Percentiles rank a stretch among this genome's conserved stretches.
Evolutionary conservation across 179 eudicot genomes (phyloP).

Genomic region (Spinacia oleracea): DNA sequence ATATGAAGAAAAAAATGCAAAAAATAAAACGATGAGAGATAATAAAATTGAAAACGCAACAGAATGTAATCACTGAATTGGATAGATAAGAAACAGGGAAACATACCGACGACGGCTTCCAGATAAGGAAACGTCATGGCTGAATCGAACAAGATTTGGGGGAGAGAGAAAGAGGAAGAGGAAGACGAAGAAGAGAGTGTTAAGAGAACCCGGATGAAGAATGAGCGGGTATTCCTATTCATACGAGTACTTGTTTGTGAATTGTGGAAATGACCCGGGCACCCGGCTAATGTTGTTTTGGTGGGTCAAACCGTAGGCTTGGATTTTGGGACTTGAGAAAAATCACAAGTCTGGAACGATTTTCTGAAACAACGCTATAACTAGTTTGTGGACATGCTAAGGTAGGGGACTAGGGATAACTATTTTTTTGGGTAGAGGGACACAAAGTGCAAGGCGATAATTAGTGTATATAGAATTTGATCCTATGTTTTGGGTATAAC

Average conservation of each 20-base stretch:
- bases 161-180: slow-evolving; percentile 8
- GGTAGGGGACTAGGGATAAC: no score
- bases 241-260: no score
- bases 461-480: no score
- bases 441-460: no score
- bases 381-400: no score
- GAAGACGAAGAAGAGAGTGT: background rate
- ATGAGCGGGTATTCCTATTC: background rate
- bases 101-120: slow-evolving; percentile 74
- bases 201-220: background rate
- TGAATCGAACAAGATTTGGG: slow-evolving; percentile 22
- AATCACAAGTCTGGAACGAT: no score
- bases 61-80: background rate
- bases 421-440: no score
- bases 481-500: no score
- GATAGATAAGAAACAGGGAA: background rate
- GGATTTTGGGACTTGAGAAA: no score
- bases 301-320: background rate
- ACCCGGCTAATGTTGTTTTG: background rate
- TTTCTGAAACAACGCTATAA: no score
- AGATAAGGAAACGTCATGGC: slow-evolving; percentile 81
- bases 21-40: background rate
- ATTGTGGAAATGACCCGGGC: background rate
- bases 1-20: background rate
- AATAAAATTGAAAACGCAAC: background rate